phyloP scores from a whole-genome alignment of 1,284 basidiomycete genomes.

The Microbotryomycetes sp. region DNA sequence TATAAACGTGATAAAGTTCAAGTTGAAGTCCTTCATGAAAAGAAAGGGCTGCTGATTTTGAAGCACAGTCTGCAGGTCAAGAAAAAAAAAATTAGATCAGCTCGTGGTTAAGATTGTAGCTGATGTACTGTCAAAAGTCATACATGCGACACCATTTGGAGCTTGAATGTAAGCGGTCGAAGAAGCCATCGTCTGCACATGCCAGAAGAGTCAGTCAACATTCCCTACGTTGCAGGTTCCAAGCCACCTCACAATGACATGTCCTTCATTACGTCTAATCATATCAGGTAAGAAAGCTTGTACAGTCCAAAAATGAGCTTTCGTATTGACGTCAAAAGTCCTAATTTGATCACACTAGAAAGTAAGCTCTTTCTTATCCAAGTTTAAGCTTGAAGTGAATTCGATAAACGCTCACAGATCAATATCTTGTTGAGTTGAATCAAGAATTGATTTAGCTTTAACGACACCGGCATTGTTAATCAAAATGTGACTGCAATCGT shows the following conservation, averaged over 20 bases:
- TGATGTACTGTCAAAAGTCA: not conserved
- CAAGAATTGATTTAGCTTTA: conserved; percentile 76
- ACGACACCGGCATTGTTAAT: conserved; percentile 96
- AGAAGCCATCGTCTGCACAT: conserved; percentile 27
- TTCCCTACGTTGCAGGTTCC: not conserved
- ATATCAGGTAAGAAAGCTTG: conserved; percentile 90
- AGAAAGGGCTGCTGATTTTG: conserved; percentile 72
- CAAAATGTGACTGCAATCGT: conserved; percentile 69
- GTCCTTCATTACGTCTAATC: conserved; percentile 67
- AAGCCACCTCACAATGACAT: conserved; percentile 59
- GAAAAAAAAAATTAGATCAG: not conserved
- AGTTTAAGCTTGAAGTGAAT: not conserved
- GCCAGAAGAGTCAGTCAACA: not conserved
- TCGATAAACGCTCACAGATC: conserved; percentile 55
- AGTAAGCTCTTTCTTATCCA: not conserved
- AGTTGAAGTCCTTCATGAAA: conserved; percentile 74
- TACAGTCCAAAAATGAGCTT: conserved; percentile 82
- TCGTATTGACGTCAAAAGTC: conserved; percentile 80
- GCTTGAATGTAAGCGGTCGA: conserved; percentile 16
- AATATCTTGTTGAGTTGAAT: conserved; percentile 68
- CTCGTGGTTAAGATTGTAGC: not conserved
- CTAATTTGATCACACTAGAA: conserved; percentile 46
- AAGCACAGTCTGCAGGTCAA: conserved; percentile 54
- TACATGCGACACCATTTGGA: conserved; percentile 19
- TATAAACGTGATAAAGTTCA: conserved; percentile 68